Percentiles rank a stretch among this genome's conserved stretches.
Conservation (phyloP, 371 early-diverging fungal genomes). For the Mortierella sp. region DNA sequence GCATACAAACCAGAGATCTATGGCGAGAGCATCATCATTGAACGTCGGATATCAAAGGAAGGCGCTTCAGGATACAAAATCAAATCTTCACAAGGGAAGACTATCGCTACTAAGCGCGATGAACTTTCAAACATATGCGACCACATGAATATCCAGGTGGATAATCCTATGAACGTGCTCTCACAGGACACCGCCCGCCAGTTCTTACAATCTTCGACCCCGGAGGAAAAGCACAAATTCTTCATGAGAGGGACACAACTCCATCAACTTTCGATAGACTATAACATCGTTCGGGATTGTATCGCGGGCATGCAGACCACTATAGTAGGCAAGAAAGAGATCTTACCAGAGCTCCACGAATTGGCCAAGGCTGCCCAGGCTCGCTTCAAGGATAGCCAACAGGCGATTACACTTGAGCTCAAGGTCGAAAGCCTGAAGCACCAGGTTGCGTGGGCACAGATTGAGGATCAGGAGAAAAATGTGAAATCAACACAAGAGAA, state of each 20-base stretch:
- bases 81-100: conserved; percentile 66
- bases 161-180: conserved; percentile 92
- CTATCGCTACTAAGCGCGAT: conserved; percentile 78
- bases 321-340: conserved; percentile 66
- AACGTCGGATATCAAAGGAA: conserved; percentile 81
- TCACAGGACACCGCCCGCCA: conserved; percentile 93
- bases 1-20: conserved; percentile 84
- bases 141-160: conserved; percentile 89
- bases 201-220: conserved; percentile 84
- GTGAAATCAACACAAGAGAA: conserved; percentile 47
- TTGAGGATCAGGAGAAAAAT: conserved; percentile 67
- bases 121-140: conserved; percentile 87
- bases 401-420: conserved; percentile 70
- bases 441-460: conserved; percentile 83
- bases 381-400: conserved; percentile 70
- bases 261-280: conserved; percentile 78
- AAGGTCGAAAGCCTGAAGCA: conserved; percentile 69
- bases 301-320: conserved; percentile 68
- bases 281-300: conserved; percentile 72
- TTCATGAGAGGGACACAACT: conserved; percentile 92
- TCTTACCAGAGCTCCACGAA: conserved; percentile 70
- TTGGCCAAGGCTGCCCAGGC: conserved; percentile 70
- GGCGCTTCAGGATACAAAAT: conserved; percentile 81
- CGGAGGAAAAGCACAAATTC: conserved; percentile 88
- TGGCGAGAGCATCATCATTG: conserved; percentile 84